Base-by-base conservation (phyloP, 768 basidiomycete genomes). In the Mrakia gelida region DNA sequence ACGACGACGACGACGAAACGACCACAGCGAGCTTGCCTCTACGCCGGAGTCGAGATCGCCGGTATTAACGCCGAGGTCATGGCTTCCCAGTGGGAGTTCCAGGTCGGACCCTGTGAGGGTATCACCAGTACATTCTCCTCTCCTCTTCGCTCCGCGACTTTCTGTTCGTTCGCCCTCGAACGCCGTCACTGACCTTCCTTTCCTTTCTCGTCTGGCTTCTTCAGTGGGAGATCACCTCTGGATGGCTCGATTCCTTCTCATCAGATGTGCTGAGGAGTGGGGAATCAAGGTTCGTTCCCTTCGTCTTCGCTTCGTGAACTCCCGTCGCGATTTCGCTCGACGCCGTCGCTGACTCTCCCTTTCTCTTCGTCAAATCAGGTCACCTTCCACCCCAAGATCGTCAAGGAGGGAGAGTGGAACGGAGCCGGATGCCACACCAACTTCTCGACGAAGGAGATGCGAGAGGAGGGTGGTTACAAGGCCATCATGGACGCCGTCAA, bases 1-100 rank as follows among this genome's bases (percentile, higher is more conserved):
- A n/a, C n/a, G 71, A 79, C 75, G 82, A 32, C 28, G 49, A 28
- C n/a, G 28, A 32, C 56, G 43, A 73, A 52, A 52, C 49, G 49
- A 52, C 4, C 4, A 52, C 79, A 83, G 82, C 82, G 84, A 61
- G 83, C 83, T 61, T 97, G 95, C 85, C 89, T 96, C 75, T 95
- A 96, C 84, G 86, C 95, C 76, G 95, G 95, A 81, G 89, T 99
- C 86, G 95, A 94, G 88, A 98, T 98, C 87, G 94, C 93, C 81
- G 97, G 97, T 84, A 98, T 99, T 87, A 99, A 98, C 85, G 96
- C 96, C 79, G 97, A 98, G 86, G 96, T 98, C 80, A 98, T 98
- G 96, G 96, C 97, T 23, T 91, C 95, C 76, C 97, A 99, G 85
- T 99, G 97, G 97, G 97, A 99, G 87, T 99, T 96, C 92, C 97